Base-by-base conservation (phyloP, 78 protist species). In the Corallochytrium limacisporum region DNA sequence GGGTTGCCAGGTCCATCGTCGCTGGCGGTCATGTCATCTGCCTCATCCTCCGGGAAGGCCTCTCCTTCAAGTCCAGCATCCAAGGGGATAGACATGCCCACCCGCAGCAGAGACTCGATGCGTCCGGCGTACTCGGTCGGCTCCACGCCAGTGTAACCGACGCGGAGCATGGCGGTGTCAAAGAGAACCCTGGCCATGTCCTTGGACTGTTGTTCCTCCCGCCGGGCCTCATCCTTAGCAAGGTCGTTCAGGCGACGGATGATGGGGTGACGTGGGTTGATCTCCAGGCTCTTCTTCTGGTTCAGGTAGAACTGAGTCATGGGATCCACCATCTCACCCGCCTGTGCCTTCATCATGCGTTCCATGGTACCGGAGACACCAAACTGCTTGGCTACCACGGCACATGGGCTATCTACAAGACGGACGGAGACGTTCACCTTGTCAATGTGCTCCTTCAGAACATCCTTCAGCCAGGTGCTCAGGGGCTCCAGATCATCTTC, bases 311-410 rank as follows among this genome's bases (percentile, higher is more conserved):
- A 57, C 43, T 24, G 15, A 20, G 3, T 1, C 38, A 5, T 16
- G 31, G 33, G 3, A 8, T 73, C 67, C 16, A 10, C 22, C 26
- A 29, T 74, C n/a, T 62, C 79, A 44, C 59, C 46, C 2, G 91
- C 87, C 85, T 94, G 98, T 10, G 90, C 85, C 70, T 75, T 71
- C 83, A 91, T 78, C 68, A 93, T 68, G 39, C 87, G 77, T 60
- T 88, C 89, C 96, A 92, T 91, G 73, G 84, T 84, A 55, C 96
- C 97, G 20, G 93, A 72, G 69, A 77, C 33, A 50, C 97, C 99
- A 63, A 53, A 86, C 38, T 78, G 70, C 10, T 77, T 55, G 37
- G 94, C 50, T 43, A 85, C 77, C 2, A 93, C 62, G 16, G 80
- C 78, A 20, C 62, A 38, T 39, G 99, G 99, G 48, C 94, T 65